These are phyloP conservation scores for Phytopythium boreale DNA, from an alignment of 352 stramenopile species.

Conservation along the genomic window DNA sequence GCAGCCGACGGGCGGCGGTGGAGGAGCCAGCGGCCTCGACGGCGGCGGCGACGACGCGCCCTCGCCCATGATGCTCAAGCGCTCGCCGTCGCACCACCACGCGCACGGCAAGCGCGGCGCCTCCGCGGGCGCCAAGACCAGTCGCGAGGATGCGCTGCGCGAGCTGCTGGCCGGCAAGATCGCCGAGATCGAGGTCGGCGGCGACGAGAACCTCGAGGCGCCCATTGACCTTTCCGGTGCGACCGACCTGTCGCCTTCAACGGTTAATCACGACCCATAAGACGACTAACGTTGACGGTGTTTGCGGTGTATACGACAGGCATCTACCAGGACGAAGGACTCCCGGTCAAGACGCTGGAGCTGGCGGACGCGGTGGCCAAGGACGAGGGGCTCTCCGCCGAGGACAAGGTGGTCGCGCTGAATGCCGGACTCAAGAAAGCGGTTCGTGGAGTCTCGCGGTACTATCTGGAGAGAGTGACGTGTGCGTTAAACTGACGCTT, in stretches of 20 bases:
- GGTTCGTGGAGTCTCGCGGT: slow-evolving; percentile 20
- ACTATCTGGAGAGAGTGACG: not conserved
- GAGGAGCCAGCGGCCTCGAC: not conserved
- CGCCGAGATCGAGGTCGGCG: slow-evolving; percentile 80
- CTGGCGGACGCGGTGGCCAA: slow-evolving; percentile 36
- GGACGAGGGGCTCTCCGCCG: slow-evolving; percentile 27
- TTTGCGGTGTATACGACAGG: slow-evolving; percentile 15
- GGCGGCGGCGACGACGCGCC: slow-evolving; percentile 5
- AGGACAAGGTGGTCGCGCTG: slow-evolving; percentile 47
- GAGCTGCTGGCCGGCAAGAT: slow-evolving; percentile 84
- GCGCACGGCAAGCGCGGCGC: slow-evolving; percentile 17
- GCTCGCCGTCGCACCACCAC: slow-evolving; percentile 26
- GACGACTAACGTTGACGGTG: not conserved
- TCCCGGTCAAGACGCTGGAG: slow-evolving; percentile 30
- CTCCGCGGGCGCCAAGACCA: slow-evolving; percentile 10
- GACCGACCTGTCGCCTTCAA: not conserved
- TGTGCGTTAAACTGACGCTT: not conserved
- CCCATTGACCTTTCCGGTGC: slow-evolving; percentile 67
- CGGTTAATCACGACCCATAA: too few relatives aligned
- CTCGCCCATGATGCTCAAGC: slow-evolving; percentile 10
- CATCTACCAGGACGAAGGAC: slow-evolving; percentile 64
- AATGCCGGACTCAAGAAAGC: slow-evolving; percentile 33
- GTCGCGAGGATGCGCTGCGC: slow-evolving; percentile 57
- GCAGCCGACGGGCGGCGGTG: slow-evolving; percentile 17
- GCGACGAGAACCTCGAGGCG: slow-evolving; percentile 70